phyloP scores from a whole-genome alignment of 139 green algal genomes.

The Chlamydomonas sphaeroides region DNA sequence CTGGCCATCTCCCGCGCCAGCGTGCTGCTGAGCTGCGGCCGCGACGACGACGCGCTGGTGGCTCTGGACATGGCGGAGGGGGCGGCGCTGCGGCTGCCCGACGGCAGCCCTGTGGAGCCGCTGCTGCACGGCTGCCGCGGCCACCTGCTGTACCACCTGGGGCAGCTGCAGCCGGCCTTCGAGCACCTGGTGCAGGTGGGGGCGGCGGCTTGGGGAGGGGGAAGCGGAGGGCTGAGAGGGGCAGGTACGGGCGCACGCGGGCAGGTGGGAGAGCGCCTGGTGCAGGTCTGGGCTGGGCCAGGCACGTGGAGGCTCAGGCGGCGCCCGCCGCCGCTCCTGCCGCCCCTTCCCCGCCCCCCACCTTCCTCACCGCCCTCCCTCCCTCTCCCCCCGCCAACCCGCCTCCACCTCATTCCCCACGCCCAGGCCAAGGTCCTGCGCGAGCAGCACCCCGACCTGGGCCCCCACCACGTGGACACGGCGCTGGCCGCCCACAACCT shows the following conservation, averaged over 20 bases:
- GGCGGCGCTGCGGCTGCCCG: slow-evolving; percentile 38
- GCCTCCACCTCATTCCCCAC: not conserved
- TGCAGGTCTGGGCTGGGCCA: too few relatives aligned
- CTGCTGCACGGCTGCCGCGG: slow-evolving; percentile 46
- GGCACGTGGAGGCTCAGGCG: too few relatives aligned
- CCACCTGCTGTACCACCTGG: slow-evolving; percentile 50
- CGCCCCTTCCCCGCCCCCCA: too few relatives aligned
- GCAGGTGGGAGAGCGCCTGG: not conserved
- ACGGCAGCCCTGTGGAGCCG: slow-evolving; percentile 46
- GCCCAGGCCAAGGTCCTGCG: slow-evolving; percentile 42
- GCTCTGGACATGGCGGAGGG: slow-evolving; percentile 23
- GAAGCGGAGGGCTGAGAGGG: not conserved
- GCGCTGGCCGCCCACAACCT: slow-evolving; percentile 66
- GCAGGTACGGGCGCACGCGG: not conserved
- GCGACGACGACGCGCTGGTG: slow-evolving; percentile 26
- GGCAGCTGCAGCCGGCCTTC: slow-evolving; percentile 52
- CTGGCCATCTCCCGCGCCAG: slow-evolving; percentile 38
- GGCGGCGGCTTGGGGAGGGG: not conserved
- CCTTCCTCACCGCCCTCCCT: not conserved
- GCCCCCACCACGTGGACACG: slow-evolving; percentile 58
- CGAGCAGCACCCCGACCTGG: slow-evolving; percentile 42
- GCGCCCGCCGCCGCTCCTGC: too few relatives aligned
- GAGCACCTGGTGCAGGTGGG: slow-evolving; percentile 55
- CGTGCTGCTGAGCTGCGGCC: slow-evolving; percentile 50
- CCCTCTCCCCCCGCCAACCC: not conserved